Evolutionary conservation across 2,329 filamentous ascomycete genomes (phyloP).

Genomic region (Curvularia spicifera): DNA sequence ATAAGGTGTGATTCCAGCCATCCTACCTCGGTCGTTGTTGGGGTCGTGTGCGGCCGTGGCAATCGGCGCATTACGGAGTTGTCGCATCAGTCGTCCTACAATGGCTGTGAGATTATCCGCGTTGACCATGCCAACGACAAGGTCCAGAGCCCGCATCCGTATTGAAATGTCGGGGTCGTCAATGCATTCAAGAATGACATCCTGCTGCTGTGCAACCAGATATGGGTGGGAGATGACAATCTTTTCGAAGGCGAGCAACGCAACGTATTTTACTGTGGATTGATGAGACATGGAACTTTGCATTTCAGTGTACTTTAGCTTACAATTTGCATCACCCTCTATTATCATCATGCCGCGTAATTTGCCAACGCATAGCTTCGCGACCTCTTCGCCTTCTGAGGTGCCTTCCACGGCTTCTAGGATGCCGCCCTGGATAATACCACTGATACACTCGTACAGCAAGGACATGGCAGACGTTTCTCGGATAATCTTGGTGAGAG

Average conservation of each 20-base stretch:
- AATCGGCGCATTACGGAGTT: slow-evolving; percentile 72
- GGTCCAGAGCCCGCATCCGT: slow-evolving; percentile 85
- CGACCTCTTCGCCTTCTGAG: slow-evolving; percentile 87
- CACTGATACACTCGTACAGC: slow-evolving; percentile 97
- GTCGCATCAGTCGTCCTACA: slow-evolving; percentile 84
- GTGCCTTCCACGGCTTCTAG: slow-evolving; percentile 80
- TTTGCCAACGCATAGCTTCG: slow-evolving; percentile 88
- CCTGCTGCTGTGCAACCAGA: slow-evolving; percentile 89
- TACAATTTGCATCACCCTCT: slow-evolving; percentile 90
- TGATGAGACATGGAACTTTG: slow-evolving; percentile 21
- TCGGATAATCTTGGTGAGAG: slow-evolving; percentile 88
- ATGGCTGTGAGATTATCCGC: slow-evolving; percentile 83
- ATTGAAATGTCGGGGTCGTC: slow-evolving; percentile 97
- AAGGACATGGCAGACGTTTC: slow-evolving; percentile 98
- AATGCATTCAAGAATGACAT: slow-evolving; percentile 95
- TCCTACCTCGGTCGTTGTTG: slow-evolving; percentile 55
- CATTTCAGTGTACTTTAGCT: slow-evolving; percentile 48
- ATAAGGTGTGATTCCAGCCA: slow-evolving; percentile 54
- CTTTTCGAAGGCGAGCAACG: slow-evolving; percentile 91
- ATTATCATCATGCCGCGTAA: slow-evolving; percentile 92
- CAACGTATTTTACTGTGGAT: slow-evolving; percentile 88
- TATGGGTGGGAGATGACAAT: slow-evolving; percentile 88
- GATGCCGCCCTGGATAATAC: slow-evolving; percentile 96
- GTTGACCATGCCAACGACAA: slow-evolving; percentile 93
- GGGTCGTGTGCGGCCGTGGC: slow-evolving; percentile 56